phyloP scores from a whole-genome alignment of 148 eudicot genomes.

The Dysphania ambrosioides region DNA sequence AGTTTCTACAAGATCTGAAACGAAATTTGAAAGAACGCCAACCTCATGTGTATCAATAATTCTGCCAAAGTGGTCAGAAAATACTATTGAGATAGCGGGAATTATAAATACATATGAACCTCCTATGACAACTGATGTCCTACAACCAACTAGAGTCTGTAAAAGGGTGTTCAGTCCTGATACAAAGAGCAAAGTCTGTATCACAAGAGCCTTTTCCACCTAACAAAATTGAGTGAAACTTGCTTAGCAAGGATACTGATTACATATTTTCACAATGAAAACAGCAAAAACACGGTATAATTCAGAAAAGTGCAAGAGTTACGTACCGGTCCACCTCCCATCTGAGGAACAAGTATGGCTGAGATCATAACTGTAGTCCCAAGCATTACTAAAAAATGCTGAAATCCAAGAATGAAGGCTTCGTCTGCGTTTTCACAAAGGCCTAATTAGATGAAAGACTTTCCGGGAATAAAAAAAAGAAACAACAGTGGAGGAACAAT shows the following conservation, averaged over 20 bases:
- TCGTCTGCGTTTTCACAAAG: slow-evolving; percentile 44
- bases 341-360: slow-evolving; percentile 71
- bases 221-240: slow-evolving; percentile 21
- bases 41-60: slow-evolving; percentile 58
- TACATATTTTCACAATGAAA: neutral
- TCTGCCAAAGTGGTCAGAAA: slow-evolving; percentile 39
- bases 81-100: slow-evolving; percentile 55
- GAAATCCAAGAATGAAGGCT: slow-evolving; percentile 70
- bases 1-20: neutral
- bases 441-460: neutral
- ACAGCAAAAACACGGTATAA: slow-evolving; percentile 1
- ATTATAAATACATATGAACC: slow-evolving; percentile 68
- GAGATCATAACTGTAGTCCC: slow-evolving; percentile 80
- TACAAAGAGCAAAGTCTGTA: slow-evolving; percentile 78
- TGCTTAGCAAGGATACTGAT: neutral
- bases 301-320: neutral
- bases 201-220: slow-evolving; percentile 76
- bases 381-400: slow-evolving; percentile 87
- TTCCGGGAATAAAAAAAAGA: no score
- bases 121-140: slow-evolving; percentile 73
- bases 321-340: slow-evolving; percentile 71
- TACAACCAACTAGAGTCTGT: slow-evolving; percentile 65
- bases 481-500: neutral
- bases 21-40: slow-evolving; percentile 4
- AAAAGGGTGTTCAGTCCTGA: slow-evolving; percentile 75